Base-by-base conservation (phyloP, 2,329 filamentous ascomycete species). In the Ceratocystis huliohia region DNA sequence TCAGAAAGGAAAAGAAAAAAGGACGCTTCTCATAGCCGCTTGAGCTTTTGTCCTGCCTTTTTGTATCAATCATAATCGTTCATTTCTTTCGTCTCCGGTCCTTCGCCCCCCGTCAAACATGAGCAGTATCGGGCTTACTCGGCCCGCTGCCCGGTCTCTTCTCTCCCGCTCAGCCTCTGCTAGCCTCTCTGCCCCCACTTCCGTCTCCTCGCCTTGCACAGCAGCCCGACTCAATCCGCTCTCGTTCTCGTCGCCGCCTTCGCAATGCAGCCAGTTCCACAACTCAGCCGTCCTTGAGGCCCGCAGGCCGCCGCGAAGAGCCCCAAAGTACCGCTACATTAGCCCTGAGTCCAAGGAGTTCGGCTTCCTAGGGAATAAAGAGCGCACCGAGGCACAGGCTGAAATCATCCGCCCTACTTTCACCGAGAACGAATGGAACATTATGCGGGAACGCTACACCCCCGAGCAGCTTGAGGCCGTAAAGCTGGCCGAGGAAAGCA, bases 391-490 rank as follows among this genome's bases (percentile, higher is more conserved):
- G 44, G 62, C 62, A 6, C 62, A 48, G n/a, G 62, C 44, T 37
- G 62, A 64, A 48, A 50, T 65, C 4, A 74, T 76, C 66, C 72
- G 77, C 69, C 81, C 84, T 69, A 79, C 82, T 15, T 94, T 91
- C 77, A 85, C 84, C 15, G 76, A 81, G 50, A 81, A 85, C 69
- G 86, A 94, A 73, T 82, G 84, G 72, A 80, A 81, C 68, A 72
- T 76, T 22, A 80, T 96, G 67, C 76, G 76, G 67, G 77, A 84
- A 72, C 83, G 82, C 71, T 97, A 96, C 79, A 89, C 90, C 0
- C 81, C 86, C 17, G 84, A 88, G 74, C 93, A 97, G 78, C 80
- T 95, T 71, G 85, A 84, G 66, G 90, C 91, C 67, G 85, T 97
- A 73, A 81, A 88, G 76, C 88, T 88, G 61, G 91, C 88, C 71